phyloP scores from a whole-genome alignment of 176 grass and related monocot genomes.

The Avena atlantica region DNA sequence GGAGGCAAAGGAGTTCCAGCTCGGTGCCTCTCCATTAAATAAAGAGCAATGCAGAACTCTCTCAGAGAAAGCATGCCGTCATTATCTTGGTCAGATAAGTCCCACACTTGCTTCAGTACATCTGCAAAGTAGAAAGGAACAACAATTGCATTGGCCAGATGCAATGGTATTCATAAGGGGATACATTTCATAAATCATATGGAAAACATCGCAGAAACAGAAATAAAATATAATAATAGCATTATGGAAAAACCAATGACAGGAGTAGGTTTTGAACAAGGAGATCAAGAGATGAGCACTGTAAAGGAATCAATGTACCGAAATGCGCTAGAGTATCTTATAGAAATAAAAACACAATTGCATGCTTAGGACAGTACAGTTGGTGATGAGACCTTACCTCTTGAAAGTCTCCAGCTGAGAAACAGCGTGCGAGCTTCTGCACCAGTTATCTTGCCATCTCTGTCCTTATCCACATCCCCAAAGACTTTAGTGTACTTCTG shows the following conservation, averaged over 20 bases:
- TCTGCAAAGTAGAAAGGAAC: conserved; percentile 56
- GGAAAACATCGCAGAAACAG: conserved; percentile 23
- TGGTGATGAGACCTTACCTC: conserved; percentile 61
- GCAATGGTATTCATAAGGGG: conserved; percentile 24
- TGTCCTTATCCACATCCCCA: conserved; percentile 86
- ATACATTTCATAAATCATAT: neutral
- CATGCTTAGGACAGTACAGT: conserved; percentile 38
- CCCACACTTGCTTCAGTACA: conserved; percentile 97
- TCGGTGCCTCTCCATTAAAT: conserved; percentile 94
- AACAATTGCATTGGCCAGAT: conserved; percentile 38
- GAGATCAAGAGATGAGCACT: conserved; percentile 23
- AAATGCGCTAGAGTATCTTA: conserved; percentile 32
- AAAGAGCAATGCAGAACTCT: conserved; percentile 97
- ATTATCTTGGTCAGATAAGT: conserved; percentile 99
- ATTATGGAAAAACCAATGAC: neutral
- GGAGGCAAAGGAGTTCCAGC: conserved; percentile 80
- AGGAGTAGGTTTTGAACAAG: conserved; percentile 13
- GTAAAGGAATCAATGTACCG: neutral
- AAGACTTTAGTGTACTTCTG: conserved; percentile 98
- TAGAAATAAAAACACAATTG: conserved; percentile 28
- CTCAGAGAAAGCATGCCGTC: conserved; percentile 99
- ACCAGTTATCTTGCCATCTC: conserved; percentile 98
- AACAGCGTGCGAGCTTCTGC: conserved; percentile 87
- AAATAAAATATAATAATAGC: conserved; percentile 28
- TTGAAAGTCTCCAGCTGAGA: conserved; percentile 99